Evolutionary conservation across 805 yeast genomes (phyloP), one percentile per base, ranked within the genome.

Genomic region (Phaffomyces opuntiae): DNA sequence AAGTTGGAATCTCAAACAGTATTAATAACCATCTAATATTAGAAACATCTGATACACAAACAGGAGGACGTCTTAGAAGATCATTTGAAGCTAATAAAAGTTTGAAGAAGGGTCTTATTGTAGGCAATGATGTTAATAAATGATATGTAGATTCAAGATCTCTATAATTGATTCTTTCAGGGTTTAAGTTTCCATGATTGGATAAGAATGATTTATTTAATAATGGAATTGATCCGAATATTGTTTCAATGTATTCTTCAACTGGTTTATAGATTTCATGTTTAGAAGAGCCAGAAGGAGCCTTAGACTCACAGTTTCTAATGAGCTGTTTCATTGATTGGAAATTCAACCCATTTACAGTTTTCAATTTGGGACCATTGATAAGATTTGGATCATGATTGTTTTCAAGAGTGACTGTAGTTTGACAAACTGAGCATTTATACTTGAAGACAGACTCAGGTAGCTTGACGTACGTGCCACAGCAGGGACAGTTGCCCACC

Each of bases 1-100:
- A 61, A 6, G 75, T 68, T 0, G 96, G 96, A 29, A 82, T 77
- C 48, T 85, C 90, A 43, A 83, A 62, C 12, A 87, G 63, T 4
- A 87, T 77, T 16, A 87, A 62, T 2, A 87, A 53, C 83, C 87
- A 85, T 38, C 68, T 60, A 27, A 80, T 60, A 19, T 75, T 68
- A 2, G 63, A 53, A 0, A 81, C 74, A 12, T 69, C 64, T 8
- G 68, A 59, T 36, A 69, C 49, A 0, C 57, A 31, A 7, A 39
- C 57, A 7, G 70, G 66, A 1, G 81, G 80, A 26, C 80, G 69
- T 47, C 74, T 77, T 21, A 87, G 62, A 3, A 81, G 65, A 7
- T 70, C 70, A 39, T 75, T 65, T 3, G 77, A 73, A 0, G 82
- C 77, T 5, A 67, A 53, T 17, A 87, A 59, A 33, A 88, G 68